Conservation (phyloP, 2,329 filamentous ascomycete genomes). For the Alternaria brassicae region DNA sequence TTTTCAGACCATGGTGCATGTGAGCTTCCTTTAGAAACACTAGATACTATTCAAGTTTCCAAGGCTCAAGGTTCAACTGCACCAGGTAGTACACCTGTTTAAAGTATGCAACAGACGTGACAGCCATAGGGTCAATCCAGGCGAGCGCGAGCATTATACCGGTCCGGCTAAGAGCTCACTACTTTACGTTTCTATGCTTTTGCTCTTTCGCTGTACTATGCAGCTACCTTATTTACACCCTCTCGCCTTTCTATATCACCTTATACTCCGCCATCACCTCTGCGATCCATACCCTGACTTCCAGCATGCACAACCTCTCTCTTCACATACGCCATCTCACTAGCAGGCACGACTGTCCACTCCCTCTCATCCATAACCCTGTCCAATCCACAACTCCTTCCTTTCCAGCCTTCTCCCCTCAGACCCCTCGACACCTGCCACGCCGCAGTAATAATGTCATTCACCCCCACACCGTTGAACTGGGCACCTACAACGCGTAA, state of each 20-base stretch:
- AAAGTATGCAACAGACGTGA: too few species aligned
- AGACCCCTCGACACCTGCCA: slow-evolving; percentile 59
- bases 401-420: slow-evolving; percentile 40
- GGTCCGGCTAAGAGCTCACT: neutral
- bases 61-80: too few species aligned
- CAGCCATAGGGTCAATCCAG: neutral
- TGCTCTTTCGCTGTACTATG: neutral
- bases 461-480: slow-evolving; percentile 58
- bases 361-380: slow-evolving; percentile 21
- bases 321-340: slow-evolving; percentile 17
- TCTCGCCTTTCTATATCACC: neutral
- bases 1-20: too few species aligned
- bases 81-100: too few species aligned
- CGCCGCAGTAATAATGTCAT: slow-evolving; percentile 62
- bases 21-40: too few species aligned
- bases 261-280: slow-evolving; percentile 9
- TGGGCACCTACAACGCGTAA: slow-evolving; percentile 67
- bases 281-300: neutral
- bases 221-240: neutral
- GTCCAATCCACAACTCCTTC: slow-evolving; percentile 38
- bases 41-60: too few species aligned
- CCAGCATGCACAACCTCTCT: neutral
- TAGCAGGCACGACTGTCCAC: slow-evolving; percentile 21
- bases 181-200: neutral
- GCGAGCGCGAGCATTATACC: neutral